Percentiles rank a stretch among this genome's conserved stretches.
These are phyloP conservation scores for Zoysia matrella DNA, from an alignment of 202 grass and related monocot species.

Conservation along the genomic window DNA sequence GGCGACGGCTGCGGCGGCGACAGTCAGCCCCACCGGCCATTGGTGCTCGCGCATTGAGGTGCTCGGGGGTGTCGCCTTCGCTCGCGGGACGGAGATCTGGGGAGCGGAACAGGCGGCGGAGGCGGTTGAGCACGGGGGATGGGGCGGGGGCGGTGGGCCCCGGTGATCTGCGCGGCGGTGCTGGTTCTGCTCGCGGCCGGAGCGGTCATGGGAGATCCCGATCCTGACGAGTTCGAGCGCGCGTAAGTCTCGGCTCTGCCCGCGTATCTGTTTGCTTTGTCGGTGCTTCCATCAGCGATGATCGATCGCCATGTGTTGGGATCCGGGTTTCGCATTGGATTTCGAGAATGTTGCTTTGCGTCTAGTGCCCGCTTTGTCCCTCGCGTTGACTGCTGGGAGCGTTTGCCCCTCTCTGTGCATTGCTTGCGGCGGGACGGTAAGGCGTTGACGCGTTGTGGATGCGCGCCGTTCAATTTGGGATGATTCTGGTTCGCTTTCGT, in stretches of 20 bases:
- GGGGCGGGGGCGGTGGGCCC: conserved; percentile 45
- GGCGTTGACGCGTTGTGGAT: neutral
- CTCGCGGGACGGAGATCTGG: conserved; percentile 51
- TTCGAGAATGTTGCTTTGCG: conserved; percentile 35
- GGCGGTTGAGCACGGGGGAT: conserved; percentile 20
- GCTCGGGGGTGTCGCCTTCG: neutral
- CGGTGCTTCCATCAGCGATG: neutral
- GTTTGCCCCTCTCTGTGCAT: neutral
- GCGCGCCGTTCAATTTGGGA: neutral
- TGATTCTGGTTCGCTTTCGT: neutral
- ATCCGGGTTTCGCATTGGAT: conserved; percentile 22
- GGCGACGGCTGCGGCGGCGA: neutral
- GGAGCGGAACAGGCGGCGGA: neutral
- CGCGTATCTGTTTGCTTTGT: neutral
- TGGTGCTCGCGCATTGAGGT: conserved; percentile 33
- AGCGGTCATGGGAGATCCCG: conserved; percentile 40
- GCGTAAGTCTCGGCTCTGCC: conserved; percentile 57
- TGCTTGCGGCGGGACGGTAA: conserved; percentile 7
- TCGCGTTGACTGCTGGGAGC: conserved; percentile 21
- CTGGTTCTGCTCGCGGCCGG: conserved; percentile 46
- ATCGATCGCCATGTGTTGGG: too few relatives aligned
- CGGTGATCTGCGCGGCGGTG: conserved; percentile 46
- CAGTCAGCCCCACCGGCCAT: conserved; percentile 7
- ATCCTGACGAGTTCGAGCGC: conserved; percentile 71
- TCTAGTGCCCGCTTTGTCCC: neutral